A percentile compares a stretch with the other conserved stretches of the same genome.
Conservation (phyloP, 257 asterid genomes). For the Solanum rostratum region DNA sequence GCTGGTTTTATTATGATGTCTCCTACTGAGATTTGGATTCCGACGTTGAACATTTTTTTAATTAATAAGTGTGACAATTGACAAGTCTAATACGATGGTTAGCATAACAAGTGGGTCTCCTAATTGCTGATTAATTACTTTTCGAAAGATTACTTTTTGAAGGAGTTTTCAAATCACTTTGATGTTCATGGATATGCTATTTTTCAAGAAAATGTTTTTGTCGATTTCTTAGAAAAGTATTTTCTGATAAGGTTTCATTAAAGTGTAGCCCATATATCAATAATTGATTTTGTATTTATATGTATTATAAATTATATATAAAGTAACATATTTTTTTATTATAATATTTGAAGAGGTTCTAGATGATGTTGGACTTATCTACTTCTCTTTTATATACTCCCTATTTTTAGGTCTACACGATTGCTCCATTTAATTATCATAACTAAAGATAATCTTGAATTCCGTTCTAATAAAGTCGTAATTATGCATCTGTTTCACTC, state of each 20-base stretch:
- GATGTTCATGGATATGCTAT: neutral
- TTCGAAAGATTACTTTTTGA: neutral
- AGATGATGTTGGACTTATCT: neutral
- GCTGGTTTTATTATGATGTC: neutral
- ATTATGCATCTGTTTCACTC: neutral
- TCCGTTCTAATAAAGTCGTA: neutral
- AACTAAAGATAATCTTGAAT: neutral
- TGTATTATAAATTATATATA: no score
- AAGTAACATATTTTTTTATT: no score
- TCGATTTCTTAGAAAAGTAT: neutral
- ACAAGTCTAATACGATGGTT: neutral
- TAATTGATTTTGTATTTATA: no score
- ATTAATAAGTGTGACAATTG: neutral
- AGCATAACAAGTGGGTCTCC: neutral
- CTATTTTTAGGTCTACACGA: neutral
- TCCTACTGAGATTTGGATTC: neutral
- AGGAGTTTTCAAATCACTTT: no score
- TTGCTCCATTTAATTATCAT: no score
- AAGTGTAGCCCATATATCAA: no score
- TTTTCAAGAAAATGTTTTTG: neutral
- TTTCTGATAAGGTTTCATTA: no score
- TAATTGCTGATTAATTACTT: no score
- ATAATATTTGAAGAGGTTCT: neutral
- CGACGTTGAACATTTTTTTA: neutral
- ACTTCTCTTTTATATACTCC: no score